Conservation (phyloP, 1,284 basidiomycete species). For the Pascua sp. region DNA sequence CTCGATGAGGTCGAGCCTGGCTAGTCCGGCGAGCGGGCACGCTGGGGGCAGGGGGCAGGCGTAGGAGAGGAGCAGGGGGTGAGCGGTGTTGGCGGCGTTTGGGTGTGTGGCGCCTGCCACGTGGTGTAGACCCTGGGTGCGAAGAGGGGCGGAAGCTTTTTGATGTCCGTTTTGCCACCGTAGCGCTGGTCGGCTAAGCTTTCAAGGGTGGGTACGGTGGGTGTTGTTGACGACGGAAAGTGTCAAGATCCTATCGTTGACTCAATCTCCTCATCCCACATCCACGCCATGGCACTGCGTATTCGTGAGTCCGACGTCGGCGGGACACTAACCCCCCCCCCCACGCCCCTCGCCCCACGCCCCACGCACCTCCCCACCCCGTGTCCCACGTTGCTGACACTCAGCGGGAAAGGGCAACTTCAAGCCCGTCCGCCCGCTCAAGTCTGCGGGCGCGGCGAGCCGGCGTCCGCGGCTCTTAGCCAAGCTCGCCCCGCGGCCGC, state of each 20-base stretch:
- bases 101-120: neutral
- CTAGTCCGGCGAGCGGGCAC: too few relatives aligned
- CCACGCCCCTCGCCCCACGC: too few relatives aligned
- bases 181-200: too few relatives aligned
- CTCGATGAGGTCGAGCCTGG: neutral
- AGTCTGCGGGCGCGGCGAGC: constrained; percentile 14
- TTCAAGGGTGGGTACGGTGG: too few relatives aligned
- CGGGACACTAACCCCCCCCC: too few relatives aligned
- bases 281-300: constrained; percentile 22
- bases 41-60: too few relatives aligned
- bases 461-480: neutral
- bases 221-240: neutral
- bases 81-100: neutral
- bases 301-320: constrained; percentile 11
- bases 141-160: neutral
- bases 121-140: neutral
- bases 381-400: neutral
- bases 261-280: neutral
- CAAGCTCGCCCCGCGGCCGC: neutral
- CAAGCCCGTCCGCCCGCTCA: constrained; percentile 23
- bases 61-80: neutral
- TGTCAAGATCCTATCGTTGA: neutral
- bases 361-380: too few relatives aligned
- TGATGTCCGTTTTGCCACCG: constrained; percentile 1
- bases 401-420: constrained; percentile 34